A percentile compares a stretch with the other conserved stretches of the same genome.
Conservation (phyloP, 1,284 basidiomycete genomes). For the Ceratobasidium sp. region DNA sequence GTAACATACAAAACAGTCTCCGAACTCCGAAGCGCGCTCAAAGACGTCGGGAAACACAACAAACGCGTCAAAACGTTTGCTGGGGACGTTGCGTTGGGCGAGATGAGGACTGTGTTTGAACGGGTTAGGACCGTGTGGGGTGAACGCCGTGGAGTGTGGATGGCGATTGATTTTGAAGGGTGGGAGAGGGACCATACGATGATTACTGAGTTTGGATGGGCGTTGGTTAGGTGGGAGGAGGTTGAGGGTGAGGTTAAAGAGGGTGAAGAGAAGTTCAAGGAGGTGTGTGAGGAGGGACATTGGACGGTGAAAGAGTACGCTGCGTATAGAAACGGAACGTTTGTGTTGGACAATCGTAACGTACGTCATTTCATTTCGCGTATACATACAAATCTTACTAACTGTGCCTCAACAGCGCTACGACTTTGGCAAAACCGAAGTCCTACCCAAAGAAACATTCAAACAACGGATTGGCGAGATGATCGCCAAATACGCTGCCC, state of each 20-base stretch:
- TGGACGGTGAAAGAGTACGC: conserved; percentile 74
- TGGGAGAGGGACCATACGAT: conserved; percentile 80
- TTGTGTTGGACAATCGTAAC: conserved; percentile 71
- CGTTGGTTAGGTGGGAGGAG: conserved; percentile 68
- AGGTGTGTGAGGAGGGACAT: conserved; percentile 62
- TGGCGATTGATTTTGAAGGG: conserved; percentile 81
- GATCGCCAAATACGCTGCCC: conserved; percentile 59
- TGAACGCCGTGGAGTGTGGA: conserved; percentile 74
- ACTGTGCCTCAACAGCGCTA: conserved; percentile 65
- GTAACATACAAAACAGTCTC: conserved; percentile 69
- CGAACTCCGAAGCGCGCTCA: conserved; percentile 69
- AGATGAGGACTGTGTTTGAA: conserved; percentile 74
- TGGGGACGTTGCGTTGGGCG: conserved; percentile 61
- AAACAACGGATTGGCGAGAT: conserved; percentile 67
- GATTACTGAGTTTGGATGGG: conserved; percentile 84
- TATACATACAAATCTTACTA: background rate
- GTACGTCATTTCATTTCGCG: conserved; percentile 58
- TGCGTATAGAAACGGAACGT: conserved; percentile 70
- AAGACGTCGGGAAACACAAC: conserved; percentile 80
- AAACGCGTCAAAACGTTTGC: conserved; percentile 74
- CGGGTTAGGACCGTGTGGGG: conserved; percentile 73
- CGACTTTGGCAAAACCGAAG: conserved; percentile 72
- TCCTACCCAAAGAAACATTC: conserved; percentile 66
- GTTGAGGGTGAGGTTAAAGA: conserved; percentile 56
- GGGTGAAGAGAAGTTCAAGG: conserved; percentile 42